These are phyloP conservation scores for Pythium sp. DNA, from an alignment of 352 stramenopile species.

Conservation along the genomic window DNA sequence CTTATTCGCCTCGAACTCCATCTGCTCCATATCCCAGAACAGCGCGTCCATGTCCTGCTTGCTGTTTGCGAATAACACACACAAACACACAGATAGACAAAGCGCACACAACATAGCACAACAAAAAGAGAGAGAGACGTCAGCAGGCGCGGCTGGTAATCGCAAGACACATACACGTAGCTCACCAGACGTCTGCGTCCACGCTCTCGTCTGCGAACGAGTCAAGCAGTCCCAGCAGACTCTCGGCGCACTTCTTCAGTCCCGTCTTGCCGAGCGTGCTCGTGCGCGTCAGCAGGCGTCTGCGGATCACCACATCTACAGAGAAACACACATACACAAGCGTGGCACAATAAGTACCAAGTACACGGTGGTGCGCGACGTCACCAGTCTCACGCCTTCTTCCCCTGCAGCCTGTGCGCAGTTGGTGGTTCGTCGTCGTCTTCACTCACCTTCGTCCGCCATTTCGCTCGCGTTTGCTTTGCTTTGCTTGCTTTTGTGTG, in stretches of 20 bases:
- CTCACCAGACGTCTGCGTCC: conserved; percentile 48
- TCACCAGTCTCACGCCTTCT: background rate
- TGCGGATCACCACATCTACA: conserved; percentile 66
- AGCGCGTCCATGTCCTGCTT: conserved; percentile 71
- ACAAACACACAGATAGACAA: background rate
- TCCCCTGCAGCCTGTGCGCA: background rate
- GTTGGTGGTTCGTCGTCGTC: background rate
- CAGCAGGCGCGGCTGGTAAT: background rate
- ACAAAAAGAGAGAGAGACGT: background rate
- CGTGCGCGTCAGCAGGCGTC: conserved; percentile 73
- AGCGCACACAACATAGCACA: background rate
- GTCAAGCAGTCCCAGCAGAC: conserved; percentile 63
- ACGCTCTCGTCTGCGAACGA: conserved; percentile 58
- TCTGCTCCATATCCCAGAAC: conserved; percentile 85
- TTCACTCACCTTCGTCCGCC: conserved; percentile 53
- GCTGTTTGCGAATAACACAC: conserved; percentile 17
- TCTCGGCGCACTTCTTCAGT: conserved; percentile 79
- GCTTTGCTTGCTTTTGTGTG: conserved; percentile 1
- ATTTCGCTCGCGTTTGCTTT: conserved; percentile 22
- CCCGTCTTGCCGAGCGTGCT: conserved; percentile 77
- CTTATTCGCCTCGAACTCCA: conserved; percentile 83
- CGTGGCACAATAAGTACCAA: background rate
- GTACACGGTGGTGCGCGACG: background rate
- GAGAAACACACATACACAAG: background rate
- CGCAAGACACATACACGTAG: background rate